Conservation (phyloP, 805 yeast genomes). For the Starmera dryadoides region DNA sequence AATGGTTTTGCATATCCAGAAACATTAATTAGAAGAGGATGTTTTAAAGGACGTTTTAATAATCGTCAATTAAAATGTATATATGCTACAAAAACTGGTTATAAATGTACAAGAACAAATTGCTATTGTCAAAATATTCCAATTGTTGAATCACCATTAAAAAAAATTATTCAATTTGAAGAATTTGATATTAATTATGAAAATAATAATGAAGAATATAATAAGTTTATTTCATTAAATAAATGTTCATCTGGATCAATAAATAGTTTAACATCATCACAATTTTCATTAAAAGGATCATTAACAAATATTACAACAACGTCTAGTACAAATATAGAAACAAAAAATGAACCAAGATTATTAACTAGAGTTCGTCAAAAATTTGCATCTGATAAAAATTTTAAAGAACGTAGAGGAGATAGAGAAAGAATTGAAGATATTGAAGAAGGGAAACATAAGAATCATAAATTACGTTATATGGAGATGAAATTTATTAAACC, state of each 20-base stretch:
- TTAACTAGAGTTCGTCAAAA: not conserved
- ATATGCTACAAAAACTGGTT: not conserved
- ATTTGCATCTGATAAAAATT: not conserved
- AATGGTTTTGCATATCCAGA: too few species aligned
- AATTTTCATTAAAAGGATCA: too few species aligned
- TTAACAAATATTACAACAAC: too few species aligned
- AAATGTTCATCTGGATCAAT: too few species aligned
- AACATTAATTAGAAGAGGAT: constrained; percentile 18
- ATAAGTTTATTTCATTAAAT: too few species aligned
- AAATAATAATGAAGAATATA: not conserved
- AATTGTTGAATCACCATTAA: constrained; percentile 11
- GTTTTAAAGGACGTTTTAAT: constrained; percentile 22
- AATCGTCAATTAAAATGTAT: constrained; percentile 19
- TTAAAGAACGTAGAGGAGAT: too few species aligned
- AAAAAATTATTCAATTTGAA: not conserved
- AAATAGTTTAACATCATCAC: too few species aligned
- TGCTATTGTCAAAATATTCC: constrained; percentile 10
- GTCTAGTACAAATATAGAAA: too few species aligned
- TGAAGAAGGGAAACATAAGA: too few species aligned
- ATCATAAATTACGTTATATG: too few species aligned
- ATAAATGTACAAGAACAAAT: constrained; percentile 1
- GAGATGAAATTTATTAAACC: too few species aligned
- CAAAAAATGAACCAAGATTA: not conserved
- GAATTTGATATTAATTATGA: constrained; percentile 1
- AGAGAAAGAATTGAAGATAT: too few species aligned